Percentiles rank a stretch among this genome's conserved stretches.
These are phyloP conservation scores for Pyrenopolyporus hunteri DNA, from an alignment of 495 filamentous ascomycete species.

Conservation along the genomic window DNA sequence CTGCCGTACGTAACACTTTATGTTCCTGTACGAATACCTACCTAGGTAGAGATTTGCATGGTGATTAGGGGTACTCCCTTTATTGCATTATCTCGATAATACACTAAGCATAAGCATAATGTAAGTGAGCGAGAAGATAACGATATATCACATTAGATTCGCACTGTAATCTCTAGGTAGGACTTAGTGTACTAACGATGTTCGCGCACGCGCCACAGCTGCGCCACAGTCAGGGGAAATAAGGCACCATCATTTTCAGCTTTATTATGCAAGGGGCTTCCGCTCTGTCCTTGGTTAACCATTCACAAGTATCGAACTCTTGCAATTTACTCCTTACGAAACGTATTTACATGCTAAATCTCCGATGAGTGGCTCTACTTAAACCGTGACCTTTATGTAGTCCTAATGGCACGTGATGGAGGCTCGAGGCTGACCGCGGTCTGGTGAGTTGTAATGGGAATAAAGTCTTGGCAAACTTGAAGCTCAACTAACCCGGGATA, in stretches of 20 bases:
- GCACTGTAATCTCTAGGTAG: neutral
- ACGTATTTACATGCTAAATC: slow-evolving; percentile 11
- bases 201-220: slow-evolving; percentile 9
- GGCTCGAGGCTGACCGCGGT: slow-evolving; percentile 47
- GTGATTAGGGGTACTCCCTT: too few relatives aligned
- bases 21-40: too few relatives aligned
- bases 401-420: slow-evolving; percentile 44
- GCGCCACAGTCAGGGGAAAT: slow-evolving; percentile 27
- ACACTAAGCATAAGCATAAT: neutral
- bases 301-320: slow-evolving; percentile 10
- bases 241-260: slow-evolving; percentile 34
- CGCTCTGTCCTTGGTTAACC: slow-evolving; percentile 2
- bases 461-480: neutral
- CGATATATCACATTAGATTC: neutral
- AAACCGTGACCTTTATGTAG: slow-evolving; percentile 30
- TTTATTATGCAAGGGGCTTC: slow-evolving; percentile 1
- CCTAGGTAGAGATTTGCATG: too few relatives aligned
- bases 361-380: slow-evolving; percentile 33
- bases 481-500: neutral
- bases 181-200: too few relatives aligned
- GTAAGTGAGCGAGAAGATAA: neutral
- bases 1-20: too few relatives aligned
- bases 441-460: slow-evolving; percentile 41
- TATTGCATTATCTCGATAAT: neutral
- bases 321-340: slow-evolving; percentile 15